Base-by-base conservation (phyloP, 805 yeast genomes). In the Wickerhamiella lipophila region DNA sequence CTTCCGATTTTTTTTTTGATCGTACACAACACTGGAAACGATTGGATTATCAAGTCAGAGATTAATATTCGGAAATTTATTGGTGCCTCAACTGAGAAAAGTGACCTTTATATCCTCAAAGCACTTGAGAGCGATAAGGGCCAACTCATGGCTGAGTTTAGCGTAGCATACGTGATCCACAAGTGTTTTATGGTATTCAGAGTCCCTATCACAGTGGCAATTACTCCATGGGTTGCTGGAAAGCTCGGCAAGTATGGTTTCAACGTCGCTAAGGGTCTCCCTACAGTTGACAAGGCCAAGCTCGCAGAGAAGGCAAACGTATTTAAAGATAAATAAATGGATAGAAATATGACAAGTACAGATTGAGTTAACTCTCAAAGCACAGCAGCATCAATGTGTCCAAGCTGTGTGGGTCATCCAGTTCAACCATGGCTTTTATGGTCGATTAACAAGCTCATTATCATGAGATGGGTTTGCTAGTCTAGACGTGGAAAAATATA, bases 91-190 rank as follows among this genome's bases (percentile, higher is more conserved):
- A 65, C 75, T 6, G 55, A 51, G 53, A 64, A 26, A 46, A 60
- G 55, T 22, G 36, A 40, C 38, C 52, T 59, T 3, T 57, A 51
- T 39, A 44, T 56, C 7, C 55, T 56, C 35, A 50, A 49, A 41
- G 58, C 57, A 6, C 50, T 56, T 35, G 34, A 55, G 18, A 53
- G 55, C n/a, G 57, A 53, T 50, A 57, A 62, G 67, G 52, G 61
- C 6, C 70, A 79, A 49, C 62, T 86, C 60, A 61, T 84, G 72
- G 82, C 96, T 0, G 96, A 89, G 64, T 77, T 86, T 56, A 79
- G 83, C 11, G 74, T 92, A 47, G 97, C 97, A 0, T 92, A 92
- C 62, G 95, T 95, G 2, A 68, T 92, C 42, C 97, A 92, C 69
- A 92, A 92, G 67, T 76, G 88, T 3, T 71, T 92, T 53, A 75